Conservation (phyloP, 192 early-diverging fungal genomes). For the Backusella parvicylindrica region DNA sequence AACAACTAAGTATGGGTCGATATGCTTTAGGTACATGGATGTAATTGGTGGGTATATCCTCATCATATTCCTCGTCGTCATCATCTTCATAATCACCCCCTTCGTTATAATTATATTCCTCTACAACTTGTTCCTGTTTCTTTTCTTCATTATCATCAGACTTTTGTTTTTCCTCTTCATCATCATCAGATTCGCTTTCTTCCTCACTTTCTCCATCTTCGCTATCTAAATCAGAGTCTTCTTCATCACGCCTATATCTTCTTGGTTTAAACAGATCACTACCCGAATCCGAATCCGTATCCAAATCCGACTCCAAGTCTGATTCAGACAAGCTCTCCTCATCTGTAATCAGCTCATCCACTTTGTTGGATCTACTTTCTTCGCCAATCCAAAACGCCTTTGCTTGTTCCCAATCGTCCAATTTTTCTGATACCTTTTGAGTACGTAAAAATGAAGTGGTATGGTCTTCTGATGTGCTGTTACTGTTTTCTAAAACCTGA, state of each 20-base stretch:
- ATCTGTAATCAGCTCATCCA: neutral
- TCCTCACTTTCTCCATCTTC: constrained; percentile 7
- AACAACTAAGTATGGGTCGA: constrained; percentile 45
- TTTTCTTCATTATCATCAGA: neutral
- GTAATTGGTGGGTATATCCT: constrained; percentile 26
- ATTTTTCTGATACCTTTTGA: constrained; percentile 44
- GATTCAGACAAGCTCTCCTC: neutral
- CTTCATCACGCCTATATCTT: neutral
- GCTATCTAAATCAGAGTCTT: neutral
- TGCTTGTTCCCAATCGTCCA: constrained; percentile 44
- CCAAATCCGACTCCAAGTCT: neutral
- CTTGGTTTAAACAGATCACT: constrained; percentile 1
- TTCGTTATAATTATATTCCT: constrained; percentile 11
- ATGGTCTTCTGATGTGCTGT: neutral
- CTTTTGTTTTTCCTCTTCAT: constrained; percentile 7
- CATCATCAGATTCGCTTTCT: neutral
- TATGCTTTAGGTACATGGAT: constrained; percentile 44
- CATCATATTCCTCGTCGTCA: constrained; percentile 18
- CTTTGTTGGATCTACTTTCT: neutral
- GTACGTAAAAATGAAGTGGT: constrained; percentile 39
- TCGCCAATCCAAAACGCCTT: constrained; percentile 38
- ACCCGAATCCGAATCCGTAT: constrained; percentile 7
- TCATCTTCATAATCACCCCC: constrained; percentile 8
- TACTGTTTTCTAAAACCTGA: constrained; percentile 16
- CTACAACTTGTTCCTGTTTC: neutral